These are phyloP conservation scores for Colletotrichum musae DNA, from an alignment of 2,329 filamentous ascomycete genomes.

Conservation along the genomic window DNA sequence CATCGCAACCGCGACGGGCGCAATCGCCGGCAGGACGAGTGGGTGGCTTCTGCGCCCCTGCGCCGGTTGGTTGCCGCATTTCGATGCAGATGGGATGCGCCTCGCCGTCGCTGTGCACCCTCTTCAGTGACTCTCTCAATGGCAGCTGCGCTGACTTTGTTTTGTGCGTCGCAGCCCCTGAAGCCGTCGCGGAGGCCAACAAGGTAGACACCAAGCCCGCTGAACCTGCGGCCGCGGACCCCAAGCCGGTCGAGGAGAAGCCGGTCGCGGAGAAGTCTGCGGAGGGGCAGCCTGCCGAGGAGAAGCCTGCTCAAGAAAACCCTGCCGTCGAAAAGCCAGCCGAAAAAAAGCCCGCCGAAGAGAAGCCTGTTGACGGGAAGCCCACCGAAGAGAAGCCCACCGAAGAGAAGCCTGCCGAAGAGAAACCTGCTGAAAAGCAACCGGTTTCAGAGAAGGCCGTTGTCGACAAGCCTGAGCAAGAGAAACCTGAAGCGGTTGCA, in stretches of 20 bases:
- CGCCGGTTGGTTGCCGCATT: background rate
- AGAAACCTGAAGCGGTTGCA: background rate
- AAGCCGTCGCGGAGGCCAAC: conserved; percentile 12
- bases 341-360: background rate
- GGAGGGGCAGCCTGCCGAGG: conserved; percentile 6
- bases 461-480: conserved; percentile 2
- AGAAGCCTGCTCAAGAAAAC: background rate
- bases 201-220: conserved; percentile 15
- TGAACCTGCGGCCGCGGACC: conserved; percentile 19
- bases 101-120: conserved; percentile 2
- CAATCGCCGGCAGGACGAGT: too few relatives aligned
- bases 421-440: conserved; percentile 3
- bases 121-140: background rate
- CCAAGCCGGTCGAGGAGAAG: conserved; percentile 16
- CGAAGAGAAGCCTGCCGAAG: conserved; percentile 22
- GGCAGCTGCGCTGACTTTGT: conserved; percentile 27
- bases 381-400: conserved; percentile 9
- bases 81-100: background rate
- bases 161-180: conserved; percentile 4
- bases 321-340: background rate
- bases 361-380: background rate
- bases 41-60: background rate
- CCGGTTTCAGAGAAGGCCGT: too few relatives aligned
- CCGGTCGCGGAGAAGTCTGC: conserved; percentile 21
- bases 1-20: background rate